phyloP scores from a whole-genome alignment of 495 filamentous ascomycete species.

The Tuber calosporum region DNA sequence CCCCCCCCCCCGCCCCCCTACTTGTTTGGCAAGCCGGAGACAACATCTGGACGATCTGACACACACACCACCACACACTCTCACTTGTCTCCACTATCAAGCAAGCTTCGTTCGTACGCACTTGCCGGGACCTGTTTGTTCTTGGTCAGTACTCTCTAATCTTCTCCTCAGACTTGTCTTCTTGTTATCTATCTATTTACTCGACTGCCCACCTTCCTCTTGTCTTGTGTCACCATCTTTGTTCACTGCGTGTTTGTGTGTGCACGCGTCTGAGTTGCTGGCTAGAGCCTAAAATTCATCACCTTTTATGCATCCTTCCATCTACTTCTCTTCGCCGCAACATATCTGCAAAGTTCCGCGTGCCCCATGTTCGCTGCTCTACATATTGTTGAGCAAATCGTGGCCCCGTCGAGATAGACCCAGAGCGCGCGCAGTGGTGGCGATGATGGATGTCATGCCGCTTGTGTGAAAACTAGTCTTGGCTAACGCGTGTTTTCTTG shows the following conservation, averaged over 20 bases:
- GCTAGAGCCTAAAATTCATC: constrained; percentile 28
- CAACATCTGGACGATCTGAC: constrained; percentile 38
- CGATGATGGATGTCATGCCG: constrained; percentile 22
- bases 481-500: constrained; percentile 34
- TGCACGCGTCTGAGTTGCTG: constrained; percentile 33
- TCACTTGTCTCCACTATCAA: constrained; percentile 36
- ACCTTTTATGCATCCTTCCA: constrained; percentile 13
- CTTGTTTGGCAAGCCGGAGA: constrained; percentile 39
- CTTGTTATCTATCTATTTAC: constrained; percentile 35
- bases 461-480: constrained; percentile 20
- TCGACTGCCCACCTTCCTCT: constrained; percentile 28
- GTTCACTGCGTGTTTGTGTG: constrained; percentile 20
- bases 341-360: constrained; percentile 19
- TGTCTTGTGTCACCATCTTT: constrained; percentile 19
- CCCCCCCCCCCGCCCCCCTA: constrained; percentile 33
- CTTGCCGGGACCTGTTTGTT: constrained; percentile 39
- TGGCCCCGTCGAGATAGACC: constrained; percentile 8
- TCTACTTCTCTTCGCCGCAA: not conserved
- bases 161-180: constrained; percentile 24
- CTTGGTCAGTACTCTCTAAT: constrained; percentile 37
- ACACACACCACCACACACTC: constrained; percentile 35
- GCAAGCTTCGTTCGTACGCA: constrained; percentile 30
- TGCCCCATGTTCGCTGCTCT: constrained; percentile 4
- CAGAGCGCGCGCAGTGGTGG: constrained; percentile 13
- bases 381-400: constrained; percentile 3